Conservation (phyloP, 2,329 filamentous ascomycete genomes). For the Aspergillus versicolor region DNA sequence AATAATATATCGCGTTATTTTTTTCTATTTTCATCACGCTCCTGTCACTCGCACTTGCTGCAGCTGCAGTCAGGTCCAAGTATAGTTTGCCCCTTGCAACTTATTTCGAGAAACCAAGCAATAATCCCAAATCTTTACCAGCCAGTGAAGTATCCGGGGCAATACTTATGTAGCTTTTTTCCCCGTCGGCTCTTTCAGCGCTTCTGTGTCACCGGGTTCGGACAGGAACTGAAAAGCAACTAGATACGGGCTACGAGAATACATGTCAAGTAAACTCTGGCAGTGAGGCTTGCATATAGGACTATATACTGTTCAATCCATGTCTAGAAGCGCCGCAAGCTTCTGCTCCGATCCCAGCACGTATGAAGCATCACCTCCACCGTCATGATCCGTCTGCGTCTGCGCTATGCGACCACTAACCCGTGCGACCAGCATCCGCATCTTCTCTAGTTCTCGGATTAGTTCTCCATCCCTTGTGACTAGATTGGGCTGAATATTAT, state of each 20-base stretch:
- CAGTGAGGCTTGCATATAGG: not conserved
- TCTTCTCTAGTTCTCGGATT: conserved; percentile 50
- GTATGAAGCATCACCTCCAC: conserved; percentile 21
- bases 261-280: not conserved
- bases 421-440: conserved; percentile 47
- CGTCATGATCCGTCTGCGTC: conserved; percentile 19
- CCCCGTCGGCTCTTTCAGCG: not conserved
- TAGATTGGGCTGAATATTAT: conserved; percentile 56
- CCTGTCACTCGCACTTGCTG: conserved; percentile 18
- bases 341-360: conserved; percentile 32
- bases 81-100: conserved; percentile 22
- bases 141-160: not conserved
- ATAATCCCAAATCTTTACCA: conserved; percentile 7
- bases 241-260: not conserved
- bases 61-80: conserved; percentile 15
- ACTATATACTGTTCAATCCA: conserved; percentile 26
- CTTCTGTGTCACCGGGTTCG: conserved; percentile 1
- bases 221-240: not conserved
- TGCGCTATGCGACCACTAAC: conserved; percentile 40
- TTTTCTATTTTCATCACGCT: conserved; percentile 7
- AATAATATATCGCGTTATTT: conserved; percentile 7
- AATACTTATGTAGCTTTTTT: not conserved
- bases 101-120: conserved; percentile 12
- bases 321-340: conserved; percentile 39
- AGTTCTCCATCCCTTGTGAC: conserved; percentile 53